Conservation (phyloP, 139 green algal genomes). For the Chlorella sp. region DNA sequence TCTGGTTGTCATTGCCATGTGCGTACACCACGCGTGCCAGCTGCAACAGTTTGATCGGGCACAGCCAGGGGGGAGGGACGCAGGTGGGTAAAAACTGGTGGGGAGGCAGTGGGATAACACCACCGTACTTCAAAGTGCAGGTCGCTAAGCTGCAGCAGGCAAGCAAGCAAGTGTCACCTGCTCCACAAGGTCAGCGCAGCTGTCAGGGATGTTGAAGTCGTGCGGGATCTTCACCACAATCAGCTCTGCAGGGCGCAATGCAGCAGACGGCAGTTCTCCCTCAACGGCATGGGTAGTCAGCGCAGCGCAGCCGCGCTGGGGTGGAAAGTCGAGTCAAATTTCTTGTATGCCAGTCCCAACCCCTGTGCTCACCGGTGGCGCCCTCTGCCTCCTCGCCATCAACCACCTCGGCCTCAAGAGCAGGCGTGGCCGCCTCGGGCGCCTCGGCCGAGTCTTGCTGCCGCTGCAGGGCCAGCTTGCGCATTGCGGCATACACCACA, state of each 20-base stretch:
- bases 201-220: constrained; percentile 79
- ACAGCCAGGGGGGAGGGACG: no score
- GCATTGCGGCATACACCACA: constrained; percentile 86
- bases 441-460: constrained; percentile 56
- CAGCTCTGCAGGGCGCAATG: not conserved
- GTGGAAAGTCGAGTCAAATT: no score
- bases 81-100: no score
- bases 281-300: not conserved
- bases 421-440: constrained; percentile 23
- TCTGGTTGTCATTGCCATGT: constrained; percentile 95
- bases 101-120: no score
- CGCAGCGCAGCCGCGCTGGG: no score
- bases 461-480: constrained; percentile 71
- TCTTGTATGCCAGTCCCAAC: not conserved
- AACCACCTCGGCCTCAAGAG: constrained; percentile 41
- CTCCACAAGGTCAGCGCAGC: constrained; percentile 41
- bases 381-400: constrained; percentile 58
- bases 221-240: constrained; percentile 58
- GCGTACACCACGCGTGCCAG: constrained; percentile 85
- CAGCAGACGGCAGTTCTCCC: not conserved
- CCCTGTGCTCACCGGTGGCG: constrained; percentile 50
- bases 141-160: no score
- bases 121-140: no score
- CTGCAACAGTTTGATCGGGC: not conserved
- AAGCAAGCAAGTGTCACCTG: not conserved